These are phyloP conservation scores for Aureobasidium vineae DNA, from an alignment of 2,329 filamentous ascomycete genomes.

Conservation along the genomic window DNA sequence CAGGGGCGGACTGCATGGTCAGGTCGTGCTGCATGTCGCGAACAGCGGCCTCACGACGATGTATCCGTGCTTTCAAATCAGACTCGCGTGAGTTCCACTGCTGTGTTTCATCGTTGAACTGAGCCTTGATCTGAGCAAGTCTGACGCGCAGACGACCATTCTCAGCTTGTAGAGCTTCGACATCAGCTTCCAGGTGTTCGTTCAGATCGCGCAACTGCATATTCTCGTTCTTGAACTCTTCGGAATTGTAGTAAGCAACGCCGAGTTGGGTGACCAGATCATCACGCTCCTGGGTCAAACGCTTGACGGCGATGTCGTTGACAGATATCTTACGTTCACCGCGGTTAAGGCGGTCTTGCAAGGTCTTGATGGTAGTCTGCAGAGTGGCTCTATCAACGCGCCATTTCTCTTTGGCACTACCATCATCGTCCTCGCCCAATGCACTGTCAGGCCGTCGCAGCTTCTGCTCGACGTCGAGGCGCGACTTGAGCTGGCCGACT, in stretches of 20 bases:
- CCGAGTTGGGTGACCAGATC: constrained; percentile 62
- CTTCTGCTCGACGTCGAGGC: constrained; percentile 46
- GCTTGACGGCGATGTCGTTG: constrained; percentile 63
- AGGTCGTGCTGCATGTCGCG: constrained; percentile 9
- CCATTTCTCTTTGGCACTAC: constrained; percentile 41
- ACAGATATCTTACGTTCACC: constrained; percentile 61
- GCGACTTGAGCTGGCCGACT: constrained; percentile 52
- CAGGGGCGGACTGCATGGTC: not conserved
- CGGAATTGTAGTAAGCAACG: constrained; percentile 57
- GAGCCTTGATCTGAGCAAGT: constrained; percentile 39
- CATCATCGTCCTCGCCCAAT: constrained; percentile 50
- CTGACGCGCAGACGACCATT: constrained; percentile 44
- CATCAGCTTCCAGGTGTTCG: constrained; percentile 86
- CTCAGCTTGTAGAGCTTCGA: constrained; percentile 50
- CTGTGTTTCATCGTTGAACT: constrained; percentile 52
- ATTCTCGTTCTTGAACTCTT: constrained; percentile 57
- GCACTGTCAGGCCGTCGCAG: constrained; percentile 49
- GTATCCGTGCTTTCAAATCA: constrained; percentile 22
- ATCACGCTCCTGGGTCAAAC: constrained; percentile 63
- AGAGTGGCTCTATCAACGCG: constrained; percentile 53
- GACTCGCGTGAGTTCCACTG: constrained; percentile 28
- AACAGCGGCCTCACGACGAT: constrained; percentile 21
- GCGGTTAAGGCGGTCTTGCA: constrained; percentile 62
- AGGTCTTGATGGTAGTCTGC: constrained; percentile 58
- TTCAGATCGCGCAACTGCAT: constrained; percentile 76